phyloP scores from a whole-genome alignment of 2,329 filamentous ascomycete genomes.

The Colletotrichum caudatum region DNA sequence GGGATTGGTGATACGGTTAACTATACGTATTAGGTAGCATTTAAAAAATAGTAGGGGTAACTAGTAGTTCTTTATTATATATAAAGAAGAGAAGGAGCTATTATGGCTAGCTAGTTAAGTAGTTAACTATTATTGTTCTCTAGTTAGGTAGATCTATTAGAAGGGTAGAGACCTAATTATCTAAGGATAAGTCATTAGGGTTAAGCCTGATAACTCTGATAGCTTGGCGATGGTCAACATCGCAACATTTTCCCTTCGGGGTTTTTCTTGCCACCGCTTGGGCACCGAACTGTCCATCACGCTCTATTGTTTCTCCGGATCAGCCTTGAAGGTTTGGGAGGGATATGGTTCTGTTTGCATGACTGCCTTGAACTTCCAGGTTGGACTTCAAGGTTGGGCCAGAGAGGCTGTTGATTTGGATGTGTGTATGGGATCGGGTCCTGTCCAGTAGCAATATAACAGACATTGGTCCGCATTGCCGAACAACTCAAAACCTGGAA shows the following conservation, averaged over 20 bases:
- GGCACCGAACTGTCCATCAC: constrained; percentile 7
- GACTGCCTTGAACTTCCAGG: background rate
- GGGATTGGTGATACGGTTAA: too few species aligned
- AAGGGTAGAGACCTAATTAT: too few species aligned
- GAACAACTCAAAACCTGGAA: background rate
- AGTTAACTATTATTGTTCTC: too few species aligned
- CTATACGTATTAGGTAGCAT: too few species aligned
- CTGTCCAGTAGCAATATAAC: background rate
- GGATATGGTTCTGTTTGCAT: background rate
- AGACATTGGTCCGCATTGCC: background rate
- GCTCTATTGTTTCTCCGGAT: constrained; percentile 6
- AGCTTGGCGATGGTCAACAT: too few species aligned
- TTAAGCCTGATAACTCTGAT: too few species aligned
- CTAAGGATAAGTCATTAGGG: too few species aligned
- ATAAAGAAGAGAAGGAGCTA: too few species aligned
- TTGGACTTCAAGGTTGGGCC: background rate
- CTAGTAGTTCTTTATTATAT: too few species aligned
- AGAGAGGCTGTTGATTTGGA: background rate
- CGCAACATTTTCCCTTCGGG: background rate
- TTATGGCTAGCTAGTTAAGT: too few species aligned
- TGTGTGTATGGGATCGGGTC: background rate
- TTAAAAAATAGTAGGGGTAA: too few species aligned
- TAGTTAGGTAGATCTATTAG: too few species aligned
- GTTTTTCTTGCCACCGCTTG: constrained; percentile 17
- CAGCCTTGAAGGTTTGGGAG: background rate